A percentile compares a stretch with the other conserved stretches of the same genome.
These are phyloP conservation scores for Protomyces pachydermus DNA, from an alignment of 1,139 yeast genomes.

Conservation along the genomic window DNA sequence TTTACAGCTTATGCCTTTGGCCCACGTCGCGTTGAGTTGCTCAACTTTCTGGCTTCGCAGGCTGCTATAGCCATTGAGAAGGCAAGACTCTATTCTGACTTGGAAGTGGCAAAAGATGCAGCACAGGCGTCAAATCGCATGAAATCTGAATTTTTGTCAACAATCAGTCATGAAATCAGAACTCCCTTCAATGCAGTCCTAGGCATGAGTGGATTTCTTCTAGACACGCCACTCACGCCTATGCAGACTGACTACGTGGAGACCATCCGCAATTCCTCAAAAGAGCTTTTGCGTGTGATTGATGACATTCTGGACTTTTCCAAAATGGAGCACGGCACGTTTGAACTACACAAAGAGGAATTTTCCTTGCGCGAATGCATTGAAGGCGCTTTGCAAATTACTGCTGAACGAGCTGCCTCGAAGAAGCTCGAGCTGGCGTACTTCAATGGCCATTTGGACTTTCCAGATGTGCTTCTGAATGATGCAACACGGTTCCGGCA, in stretches of 20 bases:
- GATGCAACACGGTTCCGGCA: conserved; percentile 84
- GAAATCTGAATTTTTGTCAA: conserved; percentile 84
- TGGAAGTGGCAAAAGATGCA: conserved; percentile 37
- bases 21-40: conserved; percentile 28
- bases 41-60: conserved; percentile 31
- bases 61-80: conserved; percentile 34
- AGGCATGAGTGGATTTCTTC: conserved; percentile 87
- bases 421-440: conserved; percentile 28
- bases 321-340: conserved; percentile 73
- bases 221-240: conserved; percentile 70
- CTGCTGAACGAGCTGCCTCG: conserved; percentile 21
- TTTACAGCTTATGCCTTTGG: conserved; percentile 30
- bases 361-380: conserved; percentile 44
- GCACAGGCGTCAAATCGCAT: conserved; percentile 37
- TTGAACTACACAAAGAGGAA: conserved; percentile 64
- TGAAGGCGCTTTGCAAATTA: conserved; percentile 26
- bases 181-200: conserved; percentile 89
- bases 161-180: conserved; percentile 84
- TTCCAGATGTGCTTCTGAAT: conserved; percentile 69
- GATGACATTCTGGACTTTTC: conserved; percentile 78
- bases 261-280: conserved; percentile 71
- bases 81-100: conserved; percentile 37
- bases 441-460: conserved; percentile 18
- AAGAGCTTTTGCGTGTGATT: conserved; percentile 67
- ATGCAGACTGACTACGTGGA: conserved; percentile 77